Evolutionary conservation across 2,329 filamentous ascomycete genomes (phyloP).

Genomic region (Phialemoniopsis sp.): DNA sequence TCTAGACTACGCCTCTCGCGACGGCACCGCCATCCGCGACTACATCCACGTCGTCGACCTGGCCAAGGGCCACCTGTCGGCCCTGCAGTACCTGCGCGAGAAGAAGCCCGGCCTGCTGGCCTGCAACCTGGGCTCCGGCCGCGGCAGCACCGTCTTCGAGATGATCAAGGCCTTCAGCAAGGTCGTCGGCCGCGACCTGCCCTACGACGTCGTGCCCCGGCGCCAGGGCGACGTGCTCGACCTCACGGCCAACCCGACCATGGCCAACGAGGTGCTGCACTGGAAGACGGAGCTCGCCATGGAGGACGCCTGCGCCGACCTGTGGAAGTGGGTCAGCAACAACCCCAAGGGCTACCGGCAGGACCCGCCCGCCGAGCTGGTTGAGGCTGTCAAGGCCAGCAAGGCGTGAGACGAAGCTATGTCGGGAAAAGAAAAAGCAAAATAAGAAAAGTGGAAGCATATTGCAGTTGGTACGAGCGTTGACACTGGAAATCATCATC

Average conservation of each 20-base stretch:
- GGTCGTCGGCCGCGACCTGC: constrained; percentile 79
- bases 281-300: constrained; percentile 92
- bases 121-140: constrained; percentile 95
- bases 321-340: constrained; percentile 97
- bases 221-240: constrained; percentile 89
- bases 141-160: constrained; percentile 92
- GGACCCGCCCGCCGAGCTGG: constrained; percentile 77
- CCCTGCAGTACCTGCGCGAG: constrained; percentile 83
- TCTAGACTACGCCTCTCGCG: constrained; percentile 81
- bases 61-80: constrained; percentile 78
- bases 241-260: constrained; percentile 84
- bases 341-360: constrained; percentile 95
- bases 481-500: too few species aligned
- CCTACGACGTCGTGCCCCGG: constrained; percentile 80
- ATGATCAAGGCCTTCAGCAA: constrained; percentile 93
- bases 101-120: constrained; percentile 85
- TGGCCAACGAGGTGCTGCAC: constrained; percentile 81
- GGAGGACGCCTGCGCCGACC: constrained; percentile 87
- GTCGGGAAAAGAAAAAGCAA: not conserved
- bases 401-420: constrained; percentile 5
- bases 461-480: not conserved
- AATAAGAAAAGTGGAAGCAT: not conserved
- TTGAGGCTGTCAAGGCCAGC: constrained; percentile 56
- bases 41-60: constrained; percentile 97
- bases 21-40: constrained; percentile 92